Percentiles rank a stretch among this genome's conserved stretches.
Conservation (phyloP, 306 rosid species). For the Prunus campanulata region DNA sequence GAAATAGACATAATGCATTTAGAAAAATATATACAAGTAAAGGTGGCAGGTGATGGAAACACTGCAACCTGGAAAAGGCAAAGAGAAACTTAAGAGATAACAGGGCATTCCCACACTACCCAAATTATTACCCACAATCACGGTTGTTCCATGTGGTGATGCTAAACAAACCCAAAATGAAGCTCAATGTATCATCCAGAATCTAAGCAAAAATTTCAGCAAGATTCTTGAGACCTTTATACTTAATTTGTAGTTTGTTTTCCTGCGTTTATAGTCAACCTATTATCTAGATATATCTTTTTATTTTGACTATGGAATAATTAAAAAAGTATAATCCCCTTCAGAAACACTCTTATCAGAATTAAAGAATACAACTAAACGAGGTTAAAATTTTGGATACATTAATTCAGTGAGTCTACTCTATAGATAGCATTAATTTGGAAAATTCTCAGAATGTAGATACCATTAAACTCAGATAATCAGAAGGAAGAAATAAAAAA, state of each 20-base stretch:
- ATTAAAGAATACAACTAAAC: neutral
- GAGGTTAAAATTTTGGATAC: neutral
- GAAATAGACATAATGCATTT: constrained; percentile 14
- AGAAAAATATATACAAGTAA: neutral
- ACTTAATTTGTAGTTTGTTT: neutral
- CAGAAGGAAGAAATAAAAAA: neutral
- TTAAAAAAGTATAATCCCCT: too few species aligned
- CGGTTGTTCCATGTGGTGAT: neutral
- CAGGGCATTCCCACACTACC: neutral
- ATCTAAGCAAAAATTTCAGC: neutral
- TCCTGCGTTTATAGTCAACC: neutral
- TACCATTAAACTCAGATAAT: neutral
- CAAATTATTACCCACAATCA: neutral
- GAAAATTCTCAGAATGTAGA: neutral
- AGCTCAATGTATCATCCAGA: neutral
- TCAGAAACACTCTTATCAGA: neutral
- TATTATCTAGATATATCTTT: too few species aligned
- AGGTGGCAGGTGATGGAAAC: neutral
- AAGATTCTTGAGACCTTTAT: neutral
- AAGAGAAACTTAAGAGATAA: neutral
- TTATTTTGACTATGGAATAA: too few species aligned
- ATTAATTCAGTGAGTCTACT: neutral
- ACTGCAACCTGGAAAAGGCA: neutral
- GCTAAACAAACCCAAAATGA: neutral
- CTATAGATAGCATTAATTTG: neutral